Conservation (phyloP, 2,329 filamentous ascomycete species). For the Talaromyces rugulosus region DNA sequence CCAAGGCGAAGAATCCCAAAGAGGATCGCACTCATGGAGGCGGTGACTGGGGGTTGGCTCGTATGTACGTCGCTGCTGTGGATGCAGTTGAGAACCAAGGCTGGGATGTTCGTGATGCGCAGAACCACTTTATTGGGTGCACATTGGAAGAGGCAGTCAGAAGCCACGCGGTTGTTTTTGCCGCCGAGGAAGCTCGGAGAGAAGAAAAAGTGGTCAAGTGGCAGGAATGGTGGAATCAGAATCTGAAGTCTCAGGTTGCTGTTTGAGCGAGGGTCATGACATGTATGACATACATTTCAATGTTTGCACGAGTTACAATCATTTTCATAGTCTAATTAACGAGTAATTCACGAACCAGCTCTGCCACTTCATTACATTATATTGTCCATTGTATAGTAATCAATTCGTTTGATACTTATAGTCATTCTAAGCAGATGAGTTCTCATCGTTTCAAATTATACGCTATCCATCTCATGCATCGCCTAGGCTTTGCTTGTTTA, state of each 20-base stretch:
- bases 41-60: constrained; percentile 73
- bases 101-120: constrained; percentile 65
- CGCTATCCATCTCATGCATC: background rate
- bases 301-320: background rate
- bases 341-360: constrained; percentile 3
- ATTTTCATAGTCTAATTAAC: background rate
- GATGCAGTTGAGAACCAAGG: constrained; percentile 69
- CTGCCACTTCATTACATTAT: background rate
- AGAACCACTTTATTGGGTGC: constrained; percentile 72
- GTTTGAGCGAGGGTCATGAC: background rate
- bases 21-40: constrained; percentile 64
- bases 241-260: constrained; percentile 34
- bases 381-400: background rate
- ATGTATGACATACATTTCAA: background rate
- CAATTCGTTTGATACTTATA: background rate
- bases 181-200: constrained; percentile 79
- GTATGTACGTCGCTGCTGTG: constrained; percentile 79
- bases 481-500: background rate
- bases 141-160: constrained; percentile 81
- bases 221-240: constrained; percentile 67
- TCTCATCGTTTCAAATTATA: background rate
- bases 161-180: constrained; percentile 90
- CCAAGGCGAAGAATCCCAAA: constrained; percentile 51
- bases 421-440: background rate
- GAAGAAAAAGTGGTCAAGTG: constrained; percentile 69